Evolutionary conservation across 2,329 filamentous ascomycete genomes (phyloP).

Genomic region (Fusarium napiforme): DNA sequence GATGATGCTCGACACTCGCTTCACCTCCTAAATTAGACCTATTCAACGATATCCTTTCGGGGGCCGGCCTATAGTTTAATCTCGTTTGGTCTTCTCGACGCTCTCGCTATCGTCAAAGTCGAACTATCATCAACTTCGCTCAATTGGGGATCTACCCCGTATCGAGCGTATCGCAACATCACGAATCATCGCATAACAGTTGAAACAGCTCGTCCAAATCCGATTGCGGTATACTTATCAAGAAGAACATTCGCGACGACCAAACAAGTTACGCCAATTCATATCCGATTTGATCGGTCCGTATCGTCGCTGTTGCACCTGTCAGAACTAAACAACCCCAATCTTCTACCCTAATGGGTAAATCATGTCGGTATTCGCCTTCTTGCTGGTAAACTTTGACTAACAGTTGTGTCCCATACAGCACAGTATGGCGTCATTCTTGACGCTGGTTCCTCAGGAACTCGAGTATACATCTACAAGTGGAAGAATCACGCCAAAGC

Average conservation of each 20-base stretch:
- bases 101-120: constrained; percentile 9
- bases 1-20: constrained; percentile 40
- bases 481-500: constrained; percentile 84
- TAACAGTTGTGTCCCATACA: constrained; percentile 44
- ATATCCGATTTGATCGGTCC: neutral
- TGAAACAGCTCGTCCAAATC: neutral
- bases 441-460: constrained; percentile 97
- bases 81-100: neutral
- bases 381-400: constrained; percentile 14
- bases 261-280: neutral
- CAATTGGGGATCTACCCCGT: constrained; percentile 12
- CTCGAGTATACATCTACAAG: constrained; percentile 91
- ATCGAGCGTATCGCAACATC: constrained; percentile 21
- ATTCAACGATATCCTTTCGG: constrained; percentile 1
- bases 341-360: constrained; percentile 47
- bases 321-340: neutral
- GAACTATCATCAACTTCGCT: constrained; percentile 14
- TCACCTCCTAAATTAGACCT: constrained; percentile 6
- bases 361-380: constrained; percentile 49
- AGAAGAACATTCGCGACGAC: neutral
- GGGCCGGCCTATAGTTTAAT: constrained; percentile 11
- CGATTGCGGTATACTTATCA: neutral
- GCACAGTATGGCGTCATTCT: constrained; percentile 91
- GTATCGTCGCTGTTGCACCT: neutral
- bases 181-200: constrained; percentile 8